phyloP scores from a whole-genome alignment of 306 rosid genomes.

The Phaseolus lunatus region DNA sequence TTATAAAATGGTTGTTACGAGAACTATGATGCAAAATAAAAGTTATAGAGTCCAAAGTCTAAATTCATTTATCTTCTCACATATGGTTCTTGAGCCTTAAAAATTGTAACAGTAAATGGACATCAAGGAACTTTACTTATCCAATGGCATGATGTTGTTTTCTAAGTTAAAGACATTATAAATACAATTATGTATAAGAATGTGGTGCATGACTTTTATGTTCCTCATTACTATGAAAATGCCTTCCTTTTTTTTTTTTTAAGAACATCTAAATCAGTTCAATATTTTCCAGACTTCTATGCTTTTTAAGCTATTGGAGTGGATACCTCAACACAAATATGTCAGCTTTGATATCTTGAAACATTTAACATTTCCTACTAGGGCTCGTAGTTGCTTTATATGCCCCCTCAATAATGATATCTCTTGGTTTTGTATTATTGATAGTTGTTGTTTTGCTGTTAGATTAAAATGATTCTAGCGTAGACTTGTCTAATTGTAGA shows the following conservation, averaged over 20 bases:
- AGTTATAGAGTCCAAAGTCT: neutral
- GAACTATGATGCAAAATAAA: neutral
- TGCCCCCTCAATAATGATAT: neutral
- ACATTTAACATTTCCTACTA: conserved; percentile 13
- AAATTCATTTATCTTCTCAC: neutral
- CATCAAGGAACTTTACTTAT: neutral
- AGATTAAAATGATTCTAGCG: too few relatives aligned
- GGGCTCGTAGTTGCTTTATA: conserved; percentile 6
- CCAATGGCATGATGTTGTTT: neutral
- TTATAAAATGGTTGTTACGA: neutral
- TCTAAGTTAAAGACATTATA: conserved; percentile 14
- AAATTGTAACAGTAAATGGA: neutral
- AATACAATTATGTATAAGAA: neutral
- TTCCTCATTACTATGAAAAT: neutral
- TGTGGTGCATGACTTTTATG: neutral
- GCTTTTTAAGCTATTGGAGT: conserved; percentile 2
- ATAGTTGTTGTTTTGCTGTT: too few relatives aligned
- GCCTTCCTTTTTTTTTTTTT: neutral
- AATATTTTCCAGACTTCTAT: neutral
- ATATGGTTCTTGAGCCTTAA: neutral
- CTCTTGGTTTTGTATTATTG: conserved; percentile 21
- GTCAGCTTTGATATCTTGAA: neutral
- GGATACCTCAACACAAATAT: neutral
- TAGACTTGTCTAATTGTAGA: too few relatives aligned
- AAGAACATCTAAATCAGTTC: neutral